Evolutionary conservation across 2,329 filamentous ascomycete genomes (phyloP).

Genomic region (Colletotrichum chlorophyti): DNA sequence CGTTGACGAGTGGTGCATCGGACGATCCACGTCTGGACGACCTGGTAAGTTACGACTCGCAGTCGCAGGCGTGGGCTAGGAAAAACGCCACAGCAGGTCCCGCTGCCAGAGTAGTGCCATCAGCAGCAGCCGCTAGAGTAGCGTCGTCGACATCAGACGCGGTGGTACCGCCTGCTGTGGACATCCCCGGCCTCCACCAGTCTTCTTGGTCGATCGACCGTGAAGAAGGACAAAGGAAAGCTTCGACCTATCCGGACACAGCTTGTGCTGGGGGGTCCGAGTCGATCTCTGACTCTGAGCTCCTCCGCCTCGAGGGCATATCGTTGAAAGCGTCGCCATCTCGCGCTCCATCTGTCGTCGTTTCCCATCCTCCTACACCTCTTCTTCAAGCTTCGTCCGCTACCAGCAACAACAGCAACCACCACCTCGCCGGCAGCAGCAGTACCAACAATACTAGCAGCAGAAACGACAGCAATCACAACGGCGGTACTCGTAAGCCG

Average conservation of each 20-base stretch:
- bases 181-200: constrained; percentile 13
- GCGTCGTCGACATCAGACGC: constrained; percentile 15
- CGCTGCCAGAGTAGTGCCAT: constrained; percentile 25
- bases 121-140: constrained; percentile 24
- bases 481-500: constrained; percentile 35
- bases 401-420: constrained; percentile 34
- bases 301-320: constrained; percentile 55
- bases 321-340: constrained; percentile 42
- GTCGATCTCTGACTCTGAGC: constrained; percentile 55
- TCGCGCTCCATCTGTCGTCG: constrained; percentile 29
- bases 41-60: constrained; percentile 27
- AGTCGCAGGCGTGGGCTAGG: constrained; percentile 23
- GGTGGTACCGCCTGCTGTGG: constrained; percentile 16
- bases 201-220: constrained; percentile 28
- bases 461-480: constrained; percentile 17
- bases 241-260: constrained; percentile 30
- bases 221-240: constrained; percentile 28
- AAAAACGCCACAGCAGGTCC: constrained; percentile 29
- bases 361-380: constrained; percentile 28
- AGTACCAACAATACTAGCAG: constrained; percentile 31
- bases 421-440: constrained; percentile 39
- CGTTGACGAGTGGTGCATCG: constrained; percentile 28
- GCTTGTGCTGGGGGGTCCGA: constrained; percentile 24
- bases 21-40: constrained; percentile 30
- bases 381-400: constrained; percentile 37